Evolutionary conservation across 768 basidiomycete genomes (phyloP).

Genomic region (Sistotremastrum niveocremeum): DNA sequence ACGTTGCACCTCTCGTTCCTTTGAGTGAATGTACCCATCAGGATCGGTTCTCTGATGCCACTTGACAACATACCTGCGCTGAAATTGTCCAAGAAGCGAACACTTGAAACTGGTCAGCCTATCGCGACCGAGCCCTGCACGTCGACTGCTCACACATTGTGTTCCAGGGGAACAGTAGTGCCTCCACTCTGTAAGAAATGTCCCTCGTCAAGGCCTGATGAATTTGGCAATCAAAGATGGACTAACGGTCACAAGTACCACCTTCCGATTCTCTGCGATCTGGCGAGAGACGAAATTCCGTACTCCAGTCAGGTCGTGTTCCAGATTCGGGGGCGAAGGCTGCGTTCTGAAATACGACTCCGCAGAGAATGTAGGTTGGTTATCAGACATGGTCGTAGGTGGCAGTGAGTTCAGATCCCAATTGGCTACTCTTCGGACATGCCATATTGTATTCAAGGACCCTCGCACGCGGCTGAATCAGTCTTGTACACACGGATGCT

Average conservation of each 20-base stretch:
- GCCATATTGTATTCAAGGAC: no score
- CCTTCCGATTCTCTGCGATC: conserved; percentile 45
- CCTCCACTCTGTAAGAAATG: conserved; percentile 68
- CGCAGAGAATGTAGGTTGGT: conserved; percentile 54
- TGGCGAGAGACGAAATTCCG: conserved; percentile 61
- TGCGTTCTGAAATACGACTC: conserved; percentile 88
- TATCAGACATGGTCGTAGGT: not conserved
- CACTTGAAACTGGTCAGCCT: conserved; percentile 37
- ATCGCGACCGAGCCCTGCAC: conserved; percentile 4
- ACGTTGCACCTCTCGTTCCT: conserved; percentile 95
- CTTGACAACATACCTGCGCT: conserved; percentile 60
- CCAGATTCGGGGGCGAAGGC: conserved; percentile 57
- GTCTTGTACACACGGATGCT: no score
- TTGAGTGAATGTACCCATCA: conserved; percentile 1
- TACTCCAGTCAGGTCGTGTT: conserved; percentile 51
- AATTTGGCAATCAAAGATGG: not conserved
- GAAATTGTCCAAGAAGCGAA: conserved; percentile 97
- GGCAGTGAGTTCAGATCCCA: no score
- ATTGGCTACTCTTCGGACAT: no score
- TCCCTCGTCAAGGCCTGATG: not conserved
- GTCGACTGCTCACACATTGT: conserved; percentile 77
- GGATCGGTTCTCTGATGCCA: not conserved
- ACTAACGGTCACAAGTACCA: conserved; percentile 90
- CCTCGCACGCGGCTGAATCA: no score
- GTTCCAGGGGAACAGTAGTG: conserved; percentile 94